Conservation (phyloP, 495 filamentous ascomycete genomes). For the Penicillium subrubescens region DNA sequence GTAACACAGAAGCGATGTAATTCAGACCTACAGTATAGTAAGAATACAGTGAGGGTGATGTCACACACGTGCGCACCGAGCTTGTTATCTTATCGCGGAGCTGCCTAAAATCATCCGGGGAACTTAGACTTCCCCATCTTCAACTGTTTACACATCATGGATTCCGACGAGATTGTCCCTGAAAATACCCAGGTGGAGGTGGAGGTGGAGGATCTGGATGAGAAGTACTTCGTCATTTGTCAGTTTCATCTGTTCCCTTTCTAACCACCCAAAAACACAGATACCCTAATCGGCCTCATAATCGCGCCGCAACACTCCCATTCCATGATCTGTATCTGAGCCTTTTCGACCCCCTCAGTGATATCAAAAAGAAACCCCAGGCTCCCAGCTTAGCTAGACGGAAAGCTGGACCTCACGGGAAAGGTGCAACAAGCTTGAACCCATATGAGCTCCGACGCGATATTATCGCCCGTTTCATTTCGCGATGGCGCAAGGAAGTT, state of each 20-base stretch:
- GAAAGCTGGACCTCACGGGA: constrained; percentile 60
- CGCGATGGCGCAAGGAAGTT: constrained; percentile 83
- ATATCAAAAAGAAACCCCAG: constrained; percentile 75
- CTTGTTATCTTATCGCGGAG: constrained; percentile 34
- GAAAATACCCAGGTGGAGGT: constrained; percentile 19
- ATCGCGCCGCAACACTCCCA: constrained; percentile 74
- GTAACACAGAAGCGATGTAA: neutral
- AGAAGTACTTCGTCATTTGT: constrained; percentile 51
- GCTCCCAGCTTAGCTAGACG: constrained; percentile 46
- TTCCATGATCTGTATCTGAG: constrained; percentile 77
- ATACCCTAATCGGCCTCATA: constrained; percentile 83
- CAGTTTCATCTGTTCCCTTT: neutral
- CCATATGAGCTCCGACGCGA: constrained; percentile 81
- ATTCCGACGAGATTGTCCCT: constrained; percentile 49
- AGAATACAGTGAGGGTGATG: constrained; percentile 10
- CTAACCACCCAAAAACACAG: constrained; percentile 44
- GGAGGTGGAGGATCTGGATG: constrained; percentile 59
- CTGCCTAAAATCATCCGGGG: constrained; percentile 36
- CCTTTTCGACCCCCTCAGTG: constrained; percentile 85
- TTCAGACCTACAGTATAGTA: too few species aligned
- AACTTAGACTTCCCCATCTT: constrained; percentile 10
- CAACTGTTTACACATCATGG: constrained; percentile 39
- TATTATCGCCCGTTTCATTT: constrained; percentile 88
- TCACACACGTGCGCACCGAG: constrained; percentile 11
- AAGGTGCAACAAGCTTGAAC: constrained; percentile 54